Evolutionary conservation across 306 rosid species (phyloP).

Genomic region (Trifolium subterraneum): DNA sequence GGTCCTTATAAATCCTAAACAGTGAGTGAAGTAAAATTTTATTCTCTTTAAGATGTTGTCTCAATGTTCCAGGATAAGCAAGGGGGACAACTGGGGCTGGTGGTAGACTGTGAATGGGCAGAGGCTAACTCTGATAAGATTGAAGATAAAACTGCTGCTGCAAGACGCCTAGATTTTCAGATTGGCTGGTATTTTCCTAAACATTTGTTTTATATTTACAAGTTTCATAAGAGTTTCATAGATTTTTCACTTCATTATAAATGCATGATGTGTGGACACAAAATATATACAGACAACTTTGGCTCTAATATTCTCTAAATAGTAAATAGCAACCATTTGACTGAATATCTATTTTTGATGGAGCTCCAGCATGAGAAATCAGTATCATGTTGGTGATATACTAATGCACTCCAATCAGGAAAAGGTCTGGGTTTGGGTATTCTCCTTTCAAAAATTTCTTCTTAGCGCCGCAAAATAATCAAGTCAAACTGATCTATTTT

Average conservation of each 20-base stretch:
- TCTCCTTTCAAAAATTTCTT: slow-evolving; percentile 8
- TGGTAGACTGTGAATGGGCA: slow-evolving; percentile 93
- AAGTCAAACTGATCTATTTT: slow-evolving; percentile 11
- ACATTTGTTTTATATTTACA: not conserved
- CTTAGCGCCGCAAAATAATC: slow-evolving; percentile 18
- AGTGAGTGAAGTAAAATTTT: not conserved
- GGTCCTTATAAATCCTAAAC: not conserved
- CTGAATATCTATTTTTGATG: slow-evolving; percentile 12
- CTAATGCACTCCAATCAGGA: slow-evolving; percentile 13
- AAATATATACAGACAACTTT: not conserved
- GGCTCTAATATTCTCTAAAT: not conserved
- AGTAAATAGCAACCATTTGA: not conserved
- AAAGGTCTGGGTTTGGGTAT: slow-evolving; percentile 25
- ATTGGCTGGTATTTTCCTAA: slow-evolving; percentile 75
- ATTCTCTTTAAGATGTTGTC: slow-evolving; percentile 22
- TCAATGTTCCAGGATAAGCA: slow-evolving; percentile 64
- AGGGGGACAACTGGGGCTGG: slow-evolving; percentile 81
- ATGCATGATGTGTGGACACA: not conserved
- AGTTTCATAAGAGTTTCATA: slow-evolving; percentile 1
- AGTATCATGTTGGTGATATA: slow-evolving; percentile 13
- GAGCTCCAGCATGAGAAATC: slow-evolving; percentile 23
- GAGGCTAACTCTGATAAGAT: slow-evolving; percentile 77
- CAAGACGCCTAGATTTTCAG: slow-evolving; percentile 92
- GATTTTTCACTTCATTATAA: slow-evolving; percentile 14
- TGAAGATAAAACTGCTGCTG: slow-evolving; percentile 80